These are phyloP conservation scores for Yamadazyma tumulicola DNA, from an alignment of 805 yeast genomes.

Conservation along the genomic window DNA sequence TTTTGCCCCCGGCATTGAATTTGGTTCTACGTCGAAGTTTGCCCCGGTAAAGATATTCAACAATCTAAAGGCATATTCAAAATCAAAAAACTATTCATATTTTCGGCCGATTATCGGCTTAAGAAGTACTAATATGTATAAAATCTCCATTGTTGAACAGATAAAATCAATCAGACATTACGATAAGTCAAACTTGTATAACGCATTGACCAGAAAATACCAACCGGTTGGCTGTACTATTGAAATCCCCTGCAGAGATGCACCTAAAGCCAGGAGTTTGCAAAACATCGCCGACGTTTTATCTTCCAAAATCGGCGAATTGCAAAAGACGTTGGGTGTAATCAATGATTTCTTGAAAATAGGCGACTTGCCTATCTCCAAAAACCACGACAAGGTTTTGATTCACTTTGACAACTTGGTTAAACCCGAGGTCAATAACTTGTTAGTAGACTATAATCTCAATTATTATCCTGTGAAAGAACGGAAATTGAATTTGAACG, in stretches of 20 bases:
- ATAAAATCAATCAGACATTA: conserved; percentile 2
- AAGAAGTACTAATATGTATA: background rate
- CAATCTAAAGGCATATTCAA: background rate
- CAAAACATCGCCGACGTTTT: background rate
- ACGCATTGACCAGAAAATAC: conserved; percentile 6
- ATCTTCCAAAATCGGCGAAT: background rate
- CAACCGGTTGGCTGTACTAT: conserved; percentile 10
- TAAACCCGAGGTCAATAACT: conserved; percentile 5
- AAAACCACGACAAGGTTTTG: background rate
- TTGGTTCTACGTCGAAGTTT: background rate
- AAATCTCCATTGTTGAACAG: conserved; percentile 3
- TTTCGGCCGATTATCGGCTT: background rate
- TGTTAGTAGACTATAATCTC: conserved; percentile 9
- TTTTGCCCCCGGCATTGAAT: background rate
- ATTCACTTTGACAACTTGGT: conserved; percentile 6
- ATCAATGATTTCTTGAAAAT: conserved; percentile 3
- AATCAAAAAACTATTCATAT: background rate
- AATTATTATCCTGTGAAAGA: conserved; percentile 5
- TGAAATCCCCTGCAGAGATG: conserved; percentile 3
- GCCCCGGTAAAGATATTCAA: background rate
- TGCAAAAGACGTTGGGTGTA: background rate
- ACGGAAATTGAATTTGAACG: background rate
- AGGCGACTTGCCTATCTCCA: conserved; percentile 4
- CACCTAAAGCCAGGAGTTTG: background rate
- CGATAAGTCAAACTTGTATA: conserved; percentile 9